Evolutionary conservation across 1,139 yeast species (phyloP), one percentile per base, ranked within the genome.

Genomic region (Blastobotrys ciferrii): DNA sequence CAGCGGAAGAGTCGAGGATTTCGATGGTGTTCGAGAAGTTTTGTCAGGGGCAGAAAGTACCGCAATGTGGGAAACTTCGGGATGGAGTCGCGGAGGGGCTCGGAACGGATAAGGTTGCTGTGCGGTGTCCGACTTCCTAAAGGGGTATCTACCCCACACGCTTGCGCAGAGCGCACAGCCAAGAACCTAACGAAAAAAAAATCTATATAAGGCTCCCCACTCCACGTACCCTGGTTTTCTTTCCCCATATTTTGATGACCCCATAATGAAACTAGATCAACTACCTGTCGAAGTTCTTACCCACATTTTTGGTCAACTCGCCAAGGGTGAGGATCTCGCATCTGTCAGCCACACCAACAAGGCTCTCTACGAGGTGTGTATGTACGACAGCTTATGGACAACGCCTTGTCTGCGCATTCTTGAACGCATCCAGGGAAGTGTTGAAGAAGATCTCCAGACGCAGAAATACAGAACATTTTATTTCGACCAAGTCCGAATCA

Each of bases 221-320:
- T 17, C 30, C 18, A n/a, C n/a, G n/a, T 17, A 12, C 20, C 18
- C n/a, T 23, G n/a, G 11, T 28, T 14, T n/a, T 20, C n/a, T 12
- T 28, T 25, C 13, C 33, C 43, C 33, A 23, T 17, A 11, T 31
- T 40, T 33, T 14, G 12, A 9, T 19, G 12, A 33, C 9, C 30
- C 7, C 12, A 44, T n/a, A 28, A 47, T 47, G 47, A 39, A 40
- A 31, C 37, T 47, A 31, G 50, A 49, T 20, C 30, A 36, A n/a
- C 48, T 49, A 13, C 52, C 52, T 11, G 42, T 35, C 9, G 52
- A 49, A 37, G 32, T 46, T 12, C 44, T 49, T 41, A 18, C 30
- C 11, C 12, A 46, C 9, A 42, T 46, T 31, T 38, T 46, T 14
- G 20, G 17, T 7, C n/a, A 35, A 17, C 25, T 48, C 13, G 39